Base-by-base conservation (phyloP, 306 rosid genomes). In the Quercus berberidifolia region DNA sequence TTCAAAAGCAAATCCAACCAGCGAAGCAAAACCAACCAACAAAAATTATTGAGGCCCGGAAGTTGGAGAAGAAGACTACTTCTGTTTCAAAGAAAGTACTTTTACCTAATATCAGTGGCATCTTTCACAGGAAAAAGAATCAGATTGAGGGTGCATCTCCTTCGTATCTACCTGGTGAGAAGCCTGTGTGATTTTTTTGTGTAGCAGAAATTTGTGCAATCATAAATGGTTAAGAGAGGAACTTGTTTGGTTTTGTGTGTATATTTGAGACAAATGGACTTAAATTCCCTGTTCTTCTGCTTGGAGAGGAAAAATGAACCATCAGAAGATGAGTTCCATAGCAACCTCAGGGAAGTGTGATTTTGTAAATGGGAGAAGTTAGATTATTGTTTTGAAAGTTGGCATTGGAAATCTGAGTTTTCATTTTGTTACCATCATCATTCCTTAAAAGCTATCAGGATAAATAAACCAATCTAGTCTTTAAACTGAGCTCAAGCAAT, bases 141-240 rank as follows among this genome's bases (percentile, higher is more conserved):
- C 93, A 91, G 87, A 71, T 93, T 20, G 96, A 95, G 74, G 97
- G 94, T 23, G 93, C 91, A 65, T 95, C 99, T 65, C 97, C 97
- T 23, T 92, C 98, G 33, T 92, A 89, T 84, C 91, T 92, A 38
- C 99, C 98, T 3, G 99, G 99, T 28, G 98, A 92, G 79, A 89
- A 78, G 28, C 85, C 87, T 73, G 73, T 81, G 77, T 96, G 92
- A 91, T 41, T 69, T 84, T 63, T 86, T 78, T 62, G 23, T 86
- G 7, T 60, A 2, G 68, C 20, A 20, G 30, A 15, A 71, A 31
- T 76, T 75, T 76, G 81, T 86, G 88, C 85, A 79, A 83, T 73
- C 81, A 19, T 9, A 58, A 81, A 57, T 88, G 87, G 76, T 80
- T 80, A 79, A 83, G 93, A 83, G 80, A 55, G 89, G 69, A 75